A percentile compares a stretch with the other conserved stretches of the same genome.
Conservation (phyloP, 2,329 filamentous ascomycete species). For the Fusarium sp. region DNA sequence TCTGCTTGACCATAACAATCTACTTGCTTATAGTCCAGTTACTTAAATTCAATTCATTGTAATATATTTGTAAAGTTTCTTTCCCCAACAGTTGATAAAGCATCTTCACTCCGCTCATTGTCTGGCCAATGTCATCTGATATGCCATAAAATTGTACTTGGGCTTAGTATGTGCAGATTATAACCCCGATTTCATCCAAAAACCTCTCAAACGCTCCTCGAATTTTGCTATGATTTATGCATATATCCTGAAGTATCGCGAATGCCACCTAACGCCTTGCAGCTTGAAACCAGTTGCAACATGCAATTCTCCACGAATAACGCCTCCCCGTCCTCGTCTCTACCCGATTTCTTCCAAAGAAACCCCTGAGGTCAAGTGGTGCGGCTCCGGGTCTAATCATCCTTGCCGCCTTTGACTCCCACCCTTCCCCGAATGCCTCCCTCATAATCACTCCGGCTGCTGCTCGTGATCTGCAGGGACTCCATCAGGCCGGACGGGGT, state of each 20-base stretch:
- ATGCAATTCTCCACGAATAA: constrained; percentile 36
- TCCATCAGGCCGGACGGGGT: constrained; percentile 47
- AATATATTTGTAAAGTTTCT: not conserved
- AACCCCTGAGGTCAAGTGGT: not conserved
- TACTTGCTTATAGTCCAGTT: not conserved
- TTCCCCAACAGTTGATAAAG: not conserved
- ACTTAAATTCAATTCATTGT: not conserved
- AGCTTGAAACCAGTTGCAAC: constrained; percentile 34
- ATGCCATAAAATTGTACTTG: not conserved
- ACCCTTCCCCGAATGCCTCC: constrained; percentile 53
- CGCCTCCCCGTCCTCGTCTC: constrained; percentile 20
- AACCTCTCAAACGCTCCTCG: constrained; percentile 7
- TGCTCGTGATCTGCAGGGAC: constrained; percentile 47
- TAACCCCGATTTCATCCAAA: not conserved
- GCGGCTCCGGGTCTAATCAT: constrained; percentile 18
- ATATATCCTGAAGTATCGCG: constrained; percentile 37
- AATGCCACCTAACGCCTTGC: constrained; percentile 42
- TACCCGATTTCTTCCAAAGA: not conserved
- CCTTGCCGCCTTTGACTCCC: constrained; percentile 51
- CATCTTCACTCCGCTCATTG: too few species aligned
- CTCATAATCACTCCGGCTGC: constrained; percentile 54
- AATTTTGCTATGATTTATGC: constrained; percentile 30
- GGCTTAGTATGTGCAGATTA: not conserved
- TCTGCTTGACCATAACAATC: not conserved
- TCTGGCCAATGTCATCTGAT: not conserved